Base-by-base conservation (phyloP, 2,329 filamentous ascomycete species). In the Cladosporium halotolerans region DNA sequence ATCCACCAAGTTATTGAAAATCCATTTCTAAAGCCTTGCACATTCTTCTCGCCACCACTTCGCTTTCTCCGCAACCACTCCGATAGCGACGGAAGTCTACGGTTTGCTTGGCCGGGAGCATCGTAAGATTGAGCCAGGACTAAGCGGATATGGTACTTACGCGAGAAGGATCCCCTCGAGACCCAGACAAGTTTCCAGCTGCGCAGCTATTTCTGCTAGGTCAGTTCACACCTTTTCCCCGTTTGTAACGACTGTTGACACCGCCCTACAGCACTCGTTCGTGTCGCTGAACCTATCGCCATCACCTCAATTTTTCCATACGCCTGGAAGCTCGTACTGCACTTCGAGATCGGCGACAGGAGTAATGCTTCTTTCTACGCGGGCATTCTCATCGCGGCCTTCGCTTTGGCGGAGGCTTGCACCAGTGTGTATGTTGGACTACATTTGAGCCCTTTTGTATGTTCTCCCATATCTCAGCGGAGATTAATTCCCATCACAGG, bases 291-390 rank as follows among this genome's bases (percentile, higher is more conserved):
- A 71, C 91, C 91, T 18, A 92, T 96, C 63, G 90, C 91, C 47
- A 80, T 96, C 59, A 96, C 90, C 1, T 93, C 88, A 66, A 93
- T 96, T 70, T 95, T 92, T 64, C 91, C 91, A 16, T 96, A 96
- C 70, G 88, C 88, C 56, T 95, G 87, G 86, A 80, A 86, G 56
- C 83, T 92, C 61, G 84, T 92, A 60, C 88, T 88, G 70, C 78
- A 83, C 62, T 89, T 89, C 70, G 66, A 88, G 39, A 78, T 91
- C 61, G 87, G 85, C 57, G 79, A 81, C 62, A 81, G 83, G 60
- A 75, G 81, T 72, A 82, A 91, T 81, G 88, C 88, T 56, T 95
- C 84, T 36, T 92, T 88, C 73, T 95, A 95, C 71, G 87, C 91
- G 31, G 91, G 91, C 47, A 76, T 93, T 60, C 82, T 95, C 68